phyloP scores from a whole-genome alignment of 1,139 yeast genomes.

The Hanseniaspora uvarum region DNA sequence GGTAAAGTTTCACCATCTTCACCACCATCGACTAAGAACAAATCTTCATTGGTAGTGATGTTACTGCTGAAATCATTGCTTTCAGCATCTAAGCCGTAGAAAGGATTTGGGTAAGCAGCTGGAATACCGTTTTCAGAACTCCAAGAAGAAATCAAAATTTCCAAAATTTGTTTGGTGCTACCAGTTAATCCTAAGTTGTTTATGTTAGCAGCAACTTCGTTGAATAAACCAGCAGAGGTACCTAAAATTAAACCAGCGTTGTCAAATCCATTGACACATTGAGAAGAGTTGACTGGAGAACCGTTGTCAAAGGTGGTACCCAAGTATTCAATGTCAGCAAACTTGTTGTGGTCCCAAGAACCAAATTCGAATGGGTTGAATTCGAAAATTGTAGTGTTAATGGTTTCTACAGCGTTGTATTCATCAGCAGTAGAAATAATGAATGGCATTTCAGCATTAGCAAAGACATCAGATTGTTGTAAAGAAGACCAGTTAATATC shows the following conservation, averaged over 20 bases:
- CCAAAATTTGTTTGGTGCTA: slow-evolving; percentile 41
- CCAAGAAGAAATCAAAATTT: slow-evolving; percentile 36
- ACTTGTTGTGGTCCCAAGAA: slow-evolving; percentile 51
- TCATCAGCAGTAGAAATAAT: slow-evolving; percentile 51
- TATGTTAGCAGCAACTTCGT: slow-evolving; percentile 41
- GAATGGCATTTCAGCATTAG: slow-evolving; percentile 46
- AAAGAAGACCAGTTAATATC: slow-evolving; percentile 59
- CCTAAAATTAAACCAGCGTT: slow-evolving; percentile 70
- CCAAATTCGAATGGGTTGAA: slow-evolving; percentile 50
- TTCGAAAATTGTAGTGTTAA: slow-evolving; percentile 57
- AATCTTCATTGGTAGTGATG: slow-evolving; percentile 34
- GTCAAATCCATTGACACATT: slow-evolving; percentile 56
- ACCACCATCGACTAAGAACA: slow-evolving; percentile 51
- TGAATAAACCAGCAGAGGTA: slow-evolving; percentile 69
- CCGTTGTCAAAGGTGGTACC: slow-evolving; percentile 45
- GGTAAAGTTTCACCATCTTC: slow-evolving; percentile 52
- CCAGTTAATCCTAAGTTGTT: slow-evolving; percentile 42
- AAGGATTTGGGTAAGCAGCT: slow-evolving; percentile 68
- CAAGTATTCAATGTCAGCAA: slow-evolving; percentile 43
- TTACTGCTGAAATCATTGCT: slow-evolving; percentile 30
- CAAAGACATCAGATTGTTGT: slow-evolving; percentile 38
- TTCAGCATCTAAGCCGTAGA: slow-evolving; percentile 40
- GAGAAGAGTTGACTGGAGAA: slow-evolving; percentile 31
- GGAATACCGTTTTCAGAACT: slow-evolving; percentile 44
- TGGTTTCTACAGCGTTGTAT: slow-evolving; percentile 48